Evolutionary conservation across 139 green algal species (phyloP).

Genomic region (Coelastrella sp.): DNA sequence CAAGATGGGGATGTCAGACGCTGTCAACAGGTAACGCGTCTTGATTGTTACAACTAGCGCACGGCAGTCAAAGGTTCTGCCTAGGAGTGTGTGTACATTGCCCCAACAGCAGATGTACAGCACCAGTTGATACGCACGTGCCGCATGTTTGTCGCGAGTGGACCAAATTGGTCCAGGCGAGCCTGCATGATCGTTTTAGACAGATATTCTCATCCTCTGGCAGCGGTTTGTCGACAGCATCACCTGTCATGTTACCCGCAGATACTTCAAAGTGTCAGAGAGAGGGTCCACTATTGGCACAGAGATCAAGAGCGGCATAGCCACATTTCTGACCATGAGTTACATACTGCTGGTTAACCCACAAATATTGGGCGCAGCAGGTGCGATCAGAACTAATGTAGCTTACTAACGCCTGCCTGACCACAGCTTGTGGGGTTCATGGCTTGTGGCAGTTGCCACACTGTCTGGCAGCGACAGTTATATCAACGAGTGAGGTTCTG

Average conservation of each 20-base stretch:
- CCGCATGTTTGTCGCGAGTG: too few species aligned
- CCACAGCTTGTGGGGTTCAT: not conserved
- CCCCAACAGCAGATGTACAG: too few species aligned
- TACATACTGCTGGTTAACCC: constrained; percentile 63
- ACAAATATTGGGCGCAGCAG: constrained; percentile 53
- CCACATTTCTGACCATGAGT: constrained; percentile 59
- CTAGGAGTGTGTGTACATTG: not conserved
- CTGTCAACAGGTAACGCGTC: not conserved
- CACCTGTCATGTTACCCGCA: not conserved
- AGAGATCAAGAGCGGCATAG: constrained; percentile 52
- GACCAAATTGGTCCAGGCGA: too few species aligned
- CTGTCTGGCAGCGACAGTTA: too few species aligned
- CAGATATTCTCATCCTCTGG: not conserved
- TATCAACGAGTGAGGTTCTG: too few species aligned
- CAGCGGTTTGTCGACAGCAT: not conserved
- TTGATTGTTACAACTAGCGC: not conserved
- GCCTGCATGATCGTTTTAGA: not conserved
- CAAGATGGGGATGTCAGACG: not conserved
- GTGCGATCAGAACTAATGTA: not conserved
- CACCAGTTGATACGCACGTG: too few species aligned
- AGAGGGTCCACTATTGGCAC: constrained; percentile 48
- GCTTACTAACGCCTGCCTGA: not conserved
- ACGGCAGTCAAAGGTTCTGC: not conserved
- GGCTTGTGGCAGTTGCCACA: not conserved
- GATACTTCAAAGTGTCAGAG: constrained; percentile 50